Conservation (phyloP, 345 rosid species). For the Limnanthes douglasii region DNA sequence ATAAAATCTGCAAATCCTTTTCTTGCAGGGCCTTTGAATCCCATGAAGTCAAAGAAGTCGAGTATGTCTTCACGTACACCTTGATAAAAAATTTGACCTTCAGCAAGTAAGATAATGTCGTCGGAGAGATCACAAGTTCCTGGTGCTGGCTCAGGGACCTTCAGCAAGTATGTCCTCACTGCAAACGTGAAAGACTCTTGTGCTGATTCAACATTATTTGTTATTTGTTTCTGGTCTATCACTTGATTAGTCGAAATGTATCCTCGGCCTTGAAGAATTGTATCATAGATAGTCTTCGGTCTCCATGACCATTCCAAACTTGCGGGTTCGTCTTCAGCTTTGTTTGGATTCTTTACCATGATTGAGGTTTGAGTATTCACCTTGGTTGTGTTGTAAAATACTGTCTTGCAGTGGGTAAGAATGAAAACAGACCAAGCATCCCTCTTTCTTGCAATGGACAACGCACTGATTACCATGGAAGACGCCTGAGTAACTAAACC, state of each 20-base stretch:
- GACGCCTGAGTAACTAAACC: too few relatives aligned
- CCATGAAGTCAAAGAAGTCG: conserved; percentile 32
- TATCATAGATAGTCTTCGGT: conserved; percentile 20
- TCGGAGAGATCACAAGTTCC: conserved; percentile 48
- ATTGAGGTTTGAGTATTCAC: conserved; percentile 39
- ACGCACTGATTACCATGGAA: too few relatives aligned
- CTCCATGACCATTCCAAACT: conserved; percentile 45
- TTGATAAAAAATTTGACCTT: conserved; percentile 46
- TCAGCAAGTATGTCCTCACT: too few relatives aligned
- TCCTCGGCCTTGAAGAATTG: conserved; percentile 20
- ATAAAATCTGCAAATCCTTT: conserved; percentile 50
- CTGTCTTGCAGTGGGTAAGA: conserved; percentile 42
- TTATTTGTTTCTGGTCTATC: conserved; percentile 39
- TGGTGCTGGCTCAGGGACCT: conserved; percentile 57
- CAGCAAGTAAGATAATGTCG: conserved; percentile 40
- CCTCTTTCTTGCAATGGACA: too few relatives aligned
- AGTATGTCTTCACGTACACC: conserved; percentile 37
- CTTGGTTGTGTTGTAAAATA: conserved; percentile 52
- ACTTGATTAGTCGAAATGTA: conserved; percentile 11
- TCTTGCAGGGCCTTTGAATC: too few relatives aligned
- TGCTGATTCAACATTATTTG: conserved; percentile 28
- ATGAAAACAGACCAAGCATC: conserved; percentile 70
- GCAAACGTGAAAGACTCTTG: too few relatives aligned
- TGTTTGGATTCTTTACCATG: conserved; percentile 17
- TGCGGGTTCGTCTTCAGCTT: conserved; percentile 15